Base-by-base conservation (phyloP, 23 red algal species). In the Agarophyton chilense region DNA sequence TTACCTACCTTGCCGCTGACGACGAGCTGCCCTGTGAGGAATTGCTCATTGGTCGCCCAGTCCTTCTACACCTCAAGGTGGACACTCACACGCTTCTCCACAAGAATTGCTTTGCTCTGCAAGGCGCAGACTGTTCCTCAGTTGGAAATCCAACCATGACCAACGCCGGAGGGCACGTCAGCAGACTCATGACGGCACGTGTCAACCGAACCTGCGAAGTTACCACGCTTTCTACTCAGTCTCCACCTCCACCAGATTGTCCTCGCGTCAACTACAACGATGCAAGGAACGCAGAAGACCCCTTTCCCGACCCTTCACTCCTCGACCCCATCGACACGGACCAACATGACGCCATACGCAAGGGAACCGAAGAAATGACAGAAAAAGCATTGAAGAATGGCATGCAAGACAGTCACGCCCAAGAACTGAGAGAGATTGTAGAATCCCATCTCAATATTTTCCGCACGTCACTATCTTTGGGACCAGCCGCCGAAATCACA, bases 261-360 rank as follows among this genome's bases (percentile, higher is more conserved):
- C 41, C 68, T 7, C 21, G 38, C 8, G 68, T 74, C 2, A 10
- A 45, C n/a, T 74, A 79, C 47, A 3, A 33, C 10, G 11, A 19
- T 2, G 76, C 76, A 18, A 2, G 76, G 1, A 6, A n/a, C 22
- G 76, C 28, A 6, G 47, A 79, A 56, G 76, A 79, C 17, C 76
- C 76, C 19, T 79, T 79, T 4, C 76, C 76, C 2, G 76, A 79
- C 45, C 76, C 76, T 1, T 79, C 76, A 5, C 51, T 56, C 10
- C 76, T 79, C 0, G 76, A 56, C 22, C 29, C 49, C 18, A 28
- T 79, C 49, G 76, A 79, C 7, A n/a, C 12, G 35, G 45, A 79
- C 4, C 76, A 79, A 38, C 76, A 79, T 39, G 76, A 79, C 28
- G 76, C 55, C 21, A 79, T 57, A 14, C 6, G 5, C 1, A 2